Conservation (phyloP, 75 land plant species). For the Selaginella tamariscina region DNA sequence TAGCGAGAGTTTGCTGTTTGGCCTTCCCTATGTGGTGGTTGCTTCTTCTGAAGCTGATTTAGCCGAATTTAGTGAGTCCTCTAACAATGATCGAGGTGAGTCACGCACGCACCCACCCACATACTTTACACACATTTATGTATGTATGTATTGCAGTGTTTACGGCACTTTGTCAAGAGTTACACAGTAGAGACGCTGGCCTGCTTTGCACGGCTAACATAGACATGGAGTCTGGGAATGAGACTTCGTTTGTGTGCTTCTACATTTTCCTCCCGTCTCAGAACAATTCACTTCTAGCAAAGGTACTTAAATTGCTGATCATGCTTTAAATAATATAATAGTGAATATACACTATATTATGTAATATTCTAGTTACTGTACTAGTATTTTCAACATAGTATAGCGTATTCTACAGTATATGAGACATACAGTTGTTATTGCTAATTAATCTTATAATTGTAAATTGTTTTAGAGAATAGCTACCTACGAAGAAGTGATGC, state of each 20-base stretch:
- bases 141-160: slow-evolving; percentile 38
- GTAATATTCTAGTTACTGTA: no score
- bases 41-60: slow-evolving; percentile 38
- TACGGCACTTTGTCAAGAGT: slow-evolving; percentile 39
- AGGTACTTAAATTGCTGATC: slow-evolving; percentile 24
- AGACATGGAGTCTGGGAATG: slow-evolving; percentile 35
- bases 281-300: slow-evolving; percentile 41
- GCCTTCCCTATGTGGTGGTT: slow-evolving; percentile 38
- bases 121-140: slow-evolving; percentile 5
- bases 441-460: neutral
- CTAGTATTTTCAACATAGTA: no score
- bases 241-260: slow-evolving; percentile 38
- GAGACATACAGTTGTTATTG: slow-evolving; percentile 6
- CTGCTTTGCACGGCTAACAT: slow-evolving; percentile 50
- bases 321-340: neutral
- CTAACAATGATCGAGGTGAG: slow-evolving; percentile 51
- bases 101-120: neutral
- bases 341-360: no score
- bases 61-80: slow-evolving; percentile 23
- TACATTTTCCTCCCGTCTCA: slow-evolving; percentile 62
- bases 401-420: neutral
- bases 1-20: slow-evolving; percentile 42
- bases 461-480: slow-evolving; percentile 42
- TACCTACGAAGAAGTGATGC: slow-evolving; percentile 48
- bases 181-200: slow-evolving; percentile 42